Evolutionary conservation across 257 asterid species (phyloP), one percentile per base, ranked within the genome.

Genomic region (Mitragyna speciosa): DNA sequence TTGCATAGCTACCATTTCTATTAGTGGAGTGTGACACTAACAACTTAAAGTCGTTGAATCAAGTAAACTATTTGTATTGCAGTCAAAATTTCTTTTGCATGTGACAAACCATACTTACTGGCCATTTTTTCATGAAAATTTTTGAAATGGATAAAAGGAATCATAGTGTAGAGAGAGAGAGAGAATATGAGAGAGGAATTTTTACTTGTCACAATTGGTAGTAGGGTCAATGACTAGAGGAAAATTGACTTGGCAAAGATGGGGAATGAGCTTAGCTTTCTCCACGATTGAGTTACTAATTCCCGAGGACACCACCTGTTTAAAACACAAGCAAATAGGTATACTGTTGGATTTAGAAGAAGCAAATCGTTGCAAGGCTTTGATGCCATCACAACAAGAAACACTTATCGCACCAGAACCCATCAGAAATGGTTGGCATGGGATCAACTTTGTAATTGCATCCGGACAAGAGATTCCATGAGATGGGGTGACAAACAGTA

Each of bases 201-300:
- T 63, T 70, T 82, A 49, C 59, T n/a, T 19, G 36, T 26, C 39
- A 48, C 63, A 45, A 7, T 72, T 31, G 17, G 43, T 45, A 72
- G 59, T 49, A 26, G 36, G 24, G 33, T 28, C 43, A 12, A 72
- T 15, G 33, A 58, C 80, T 36, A 66, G 20, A 30, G 30, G 56
- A 31, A 47, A 77, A 47, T 49, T 67, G 47, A 66, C 15, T 8
- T 66, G 14, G 45, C 72, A 66, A 31, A 66, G 47, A 22, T 33
- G 72, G 45, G 45, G 72, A 66, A 66, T 47, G 14, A 66, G 72
- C 19, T 28, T 36, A 31, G 72, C 72, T 36, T 66, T 66, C 72
- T 66, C 45, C 19, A 36, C 22, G 43, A 15, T 66, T n/a, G 71
- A 17, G 14, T 66, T 31, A 0, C 71, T 66, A 66, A 66, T 66